Percentiles rank a stretch among this genome's conserved stretches.
These are phyloP conservation scores for Zymoseptoria brevis DNA, from an alignment of 2,329 filamentous ascomycete genomes.

Conservation along the genomic window DNA sequence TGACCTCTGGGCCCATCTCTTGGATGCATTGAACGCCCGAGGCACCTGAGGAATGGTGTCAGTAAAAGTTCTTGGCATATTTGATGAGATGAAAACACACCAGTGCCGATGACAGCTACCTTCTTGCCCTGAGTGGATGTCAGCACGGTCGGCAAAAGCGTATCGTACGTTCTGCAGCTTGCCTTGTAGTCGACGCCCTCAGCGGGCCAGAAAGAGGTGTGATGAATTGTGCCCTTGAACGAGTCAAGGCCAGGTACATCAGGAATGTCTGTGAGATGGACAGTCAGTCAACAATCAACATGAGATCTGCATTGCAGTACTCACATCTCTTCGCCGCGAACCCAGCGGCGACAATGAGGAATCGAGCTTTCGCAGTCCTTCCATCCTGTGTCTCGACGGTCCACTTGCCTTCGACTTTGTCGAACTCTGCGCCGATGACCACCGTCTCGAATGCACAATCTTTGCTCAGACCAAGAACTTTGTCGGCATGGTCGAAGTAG, in stretches of 20 bases:
- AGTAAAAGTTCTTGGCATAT: background rate
- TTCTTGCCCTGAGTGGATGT: slow-evolving; percentile 39
- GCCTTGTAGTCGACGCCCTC: slow-evolving; percentile 42
- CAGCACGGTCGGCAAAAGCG: slow-evolving; percentile 16
- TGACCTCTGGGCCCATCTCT: slow-evolving; percentile 41
- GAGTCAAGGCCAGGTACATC: slow-evolving; percentile 52
- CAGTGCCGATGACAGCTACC: slow-evolving; percentile 55
- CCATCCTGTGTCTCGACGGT: slow-evolving; percentile 45
- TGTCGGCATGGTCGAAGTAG: slow-evolving; percentile 55
- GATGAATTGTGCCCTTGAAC: slow-evolving; percentile 50
- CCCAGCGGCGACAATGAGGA: slow-evolving; percentile 47
- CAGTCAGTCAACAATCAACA: background rate
- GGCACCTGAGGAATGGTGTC: slow-evolving; percentile 37
- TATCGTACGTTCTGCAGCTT: background rate
- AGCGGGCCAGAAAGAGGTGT: slow-evolving; percentile 36
- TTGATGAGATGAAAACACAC: background rate
- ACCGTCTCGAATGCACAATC: slow-evolving; percentile 51
- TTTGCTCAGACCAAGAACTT: slow-evolving; percentile 48
- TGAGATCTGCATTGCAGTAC: background rate
- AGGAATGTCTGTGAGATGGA: slow-evolving; percentile 40
- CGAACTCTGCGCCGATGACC: slow-evolving; percentile 46
- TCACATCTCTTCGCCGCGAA: slow-evolving; percentile 50
- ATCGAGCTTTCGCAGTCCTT: slow-evolving; percentile 43
- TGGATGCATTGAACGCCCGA: slow-evolving; percentile 56
- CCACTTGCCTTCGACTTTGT: slow-evolving; percentile 44